Conservation (phyloP, 1,139 yeast genomes). For the Kazachstania sp. region DNA sequence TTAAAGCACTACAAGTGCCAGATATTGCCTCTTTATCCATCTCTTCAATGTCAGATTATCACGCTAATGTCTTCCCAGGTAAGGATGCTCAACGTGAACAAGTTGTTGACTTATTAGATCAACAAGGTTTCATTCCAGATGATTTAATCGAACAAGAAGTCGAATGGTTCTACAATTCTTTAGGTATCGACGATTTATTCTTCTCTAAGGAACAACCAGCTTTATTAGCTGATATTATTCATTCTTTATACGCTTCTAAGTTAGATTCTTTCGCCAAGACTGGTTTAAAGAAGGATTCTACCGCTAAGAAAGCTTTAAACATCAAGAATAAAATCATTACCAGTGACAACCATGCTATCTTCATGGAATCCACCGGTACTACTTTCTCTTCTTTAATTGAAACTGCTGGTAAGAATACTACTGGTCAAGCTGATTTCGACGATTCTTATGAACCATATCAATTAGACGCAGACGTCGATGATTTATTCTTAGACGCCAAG, state of each 20-base stretch:
- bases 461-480: constrained; percentile 68
- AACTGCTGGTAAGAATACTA: neutral
- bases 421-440: neutral
- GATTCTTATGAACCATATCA: constrained; percentile 30
- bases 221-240: constrained; percentile 70
- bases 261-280: constrained; percentile 71
- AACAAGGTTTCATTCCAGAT: constrained; percentile 85
- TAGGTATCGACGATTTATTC: constrained; percentile 89
- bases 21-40: constrained; percentile 35
- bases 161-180: constrained; percentile 76
- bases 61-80: constrained; percentile 67
- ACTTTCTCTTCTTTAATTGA: constrained; percentile 2
- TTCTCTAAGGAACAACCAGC: constrained; percentile 79
- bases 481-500: constrained; percentile 52
- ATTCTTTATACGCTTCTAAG: constrained; percentile 86
- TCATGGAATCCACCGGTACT: constrained; percentile 45
- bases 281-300: constrained; percentile 27
- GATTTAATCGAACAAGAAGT: constrained; percentile 77
- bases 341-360: constrained; percentile 75
- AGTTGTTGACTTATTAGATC: constrained; percentile 75
- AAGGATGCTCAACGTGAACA: constrained; percentile 73
- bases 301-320: constrained; percentile 9
- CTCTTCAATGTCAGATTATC: constrained; percentile 51
- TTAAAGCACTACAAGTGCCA: constrained; percentile 9
- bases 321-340: constrained; percentile 32